Conservation (phyloP, 306 rosid species). For the Canavalia ensiformis region DNA sequence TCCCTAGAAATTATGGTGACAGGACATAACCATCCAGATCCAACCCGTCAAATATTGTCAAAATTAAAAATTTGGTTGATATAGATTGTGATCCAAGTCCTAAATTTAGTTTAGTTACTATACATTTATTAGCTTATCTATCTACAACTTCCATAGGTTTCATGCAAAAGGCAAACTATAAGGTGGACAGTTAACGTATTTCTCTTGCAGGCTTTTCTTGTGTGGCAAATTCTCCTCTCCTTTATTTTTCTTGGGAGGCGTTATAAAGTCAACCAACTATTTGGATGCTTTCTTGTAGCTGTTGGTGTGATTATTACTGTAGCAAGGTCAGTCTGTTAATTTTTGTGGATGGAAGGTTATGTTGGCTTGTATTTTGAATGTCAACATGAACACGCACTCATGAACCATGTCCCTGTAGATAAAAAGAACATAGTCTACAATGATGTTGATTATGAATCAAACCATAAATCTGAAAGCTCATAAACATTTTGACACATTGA, state of each 20-base stretch:
- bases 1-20: conserved; percentile 28
- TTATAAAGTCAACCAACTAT: conserved; percentile 80
- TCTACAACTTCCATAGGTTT: conserved; percentile 24
- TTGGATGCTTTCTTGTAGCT: conserved; percentile 93
- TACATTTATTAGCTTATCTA: conserved; percentile 15
- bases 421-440: conserved; percentile 15
- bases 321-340: conserved; percentile 69
- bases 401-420: conserved; percentile 12
- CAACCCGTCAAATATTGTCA: conserved; percentile 16
- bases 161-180: conserved; percentile 11
- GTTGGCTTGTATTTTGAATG: conserved; percentile 16
- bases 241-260: conserved; percentile 74
- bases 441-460: background rate
- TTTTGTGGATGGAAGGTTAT: conserved; percentile 27
- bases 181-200: conserved; percentile 41
- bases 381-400: conserved; percentile 21
- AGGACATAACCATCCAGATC: conserved; percentile 12
- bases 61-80: background rate
- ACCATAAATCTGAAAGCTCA: conserved; percentile 9
- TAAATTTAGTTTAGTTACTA: conserved; percentile 24
- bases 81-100: conserved; percentile 3
- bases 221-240: conserved; percentile 95
- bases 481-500: conserved; percentile 2
- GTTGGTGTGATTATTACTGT: conserved; percentile 81
- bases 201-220: conserved; percentile 86